Base-by-base conservation (phyloP, 2,329 filamentous ascomycete genomes). In the Neofusicoccum cordaticola region DNA sequence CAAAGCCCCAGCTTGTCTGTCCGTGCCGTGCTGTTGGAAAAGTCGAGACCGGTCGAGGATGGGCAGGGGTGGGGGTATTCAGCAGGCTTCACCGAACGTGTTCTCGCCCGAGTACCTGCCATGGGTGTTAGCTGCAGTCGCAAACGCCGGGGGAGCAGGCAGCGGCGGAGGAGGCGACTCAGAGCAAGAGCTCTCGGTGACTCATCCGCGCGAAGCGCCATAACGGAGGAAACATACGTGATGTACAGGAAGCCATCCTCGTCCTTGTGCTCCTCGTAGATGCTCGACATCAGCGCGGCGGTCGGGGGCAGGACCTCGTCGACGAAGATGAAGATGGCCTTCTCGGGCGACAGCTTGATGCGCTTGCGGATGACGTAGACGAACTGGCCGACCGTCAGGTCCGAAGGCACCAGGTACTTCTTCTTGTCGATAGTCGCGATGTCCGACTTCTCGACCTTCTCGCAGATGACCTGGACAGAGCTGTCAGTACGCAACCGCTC, bases 371-470 rank as follows among this genome's bases (percentile, higher is more conserved):
- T 99, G 70, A 99, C 95, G 82, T 99, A 99, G 83, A 99, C 95
- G 78, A 99, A 97, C 89, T 99, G 95, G 74, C 95, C 95, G 69
- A 99, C 95, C 68, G 95, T 99, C 77, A 99, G 88, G 78, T 99
- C 95, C 72, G 95, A 93, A 13, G 95, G 95, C 34, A 99, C 95
- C 56, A 99, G 87, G 77, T 99, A 99, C 85, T 99, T 99, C 89
- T 99, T 99, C 90, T 99, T 99, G 84, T 99, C 95, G 86, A 99
- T 99, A 71, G 95, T 98, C 67, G 95, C 95, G 74, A 99, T 99
- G 78, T 99, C 95, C 68, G 91, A 96, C 84, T 97, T 98, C 83
- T 99, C 95, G 72, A 98, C 94, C 85, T 98, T 98, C 82, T 98
- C 95, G 85, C 95, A 99, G 79, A 99, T 99, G 69, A 99, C 94